Conservation (phyloP, 106 monocot species). For the Hemerocallis citrina region DNA sequence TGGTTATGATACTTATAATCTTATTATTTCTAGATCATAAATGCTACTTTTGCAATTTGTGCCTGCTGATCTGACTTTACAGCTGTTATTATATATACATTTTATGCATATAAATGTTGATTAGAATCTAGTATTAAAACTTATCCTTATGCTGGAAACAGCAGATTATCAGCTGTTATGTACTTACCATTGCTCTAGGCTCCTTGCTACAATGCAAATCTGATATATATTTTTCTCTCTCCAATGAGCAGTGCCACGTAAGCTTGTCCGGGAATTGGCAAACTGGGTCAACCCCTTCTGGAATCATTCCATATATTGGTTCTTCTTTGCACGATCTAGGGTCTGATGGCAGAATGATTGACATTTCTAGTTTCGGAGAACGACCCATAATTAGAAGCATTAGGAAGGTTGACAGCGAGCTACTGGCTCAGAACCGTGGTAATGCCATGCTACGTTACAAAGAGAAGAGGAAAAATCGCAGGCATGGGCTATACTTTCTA, state of each 20-base stretch:
- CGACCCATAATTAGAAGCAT: slow-evolving; percentile 11
- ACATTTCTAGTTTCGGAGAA: slow-evolving; percentile 45
- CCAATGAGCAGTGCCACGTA: not conserved
- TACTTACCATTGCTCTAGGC: too few species aligned
- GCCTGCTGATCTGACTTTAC: too few species aligned
- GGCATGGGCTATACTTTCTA: slow-evolving; percentile 19
- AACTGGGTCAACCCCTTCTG: too few species aligned
- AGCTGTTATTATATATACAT: too few species aligned
- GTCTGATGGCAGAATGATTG: slow-evolving; percentile 11
- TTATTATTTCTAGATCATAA: too few species aligned
- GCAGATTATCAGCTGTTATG: too few species aligned
- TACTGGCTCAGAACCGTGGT: slow-evolving; percentile 75
- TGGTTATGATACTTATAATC: too few species aligned
- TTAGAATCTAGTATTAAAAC: too few species aligned
- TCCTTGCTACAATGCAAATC: too few species aligned
- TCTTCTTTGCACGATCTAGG: slow-evolving; percentile 25
- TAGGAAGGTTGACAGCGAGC: slow-evolving; percentile 44
- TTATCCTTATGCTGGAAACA: too few species aligned
- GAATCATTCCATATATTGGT: not conserved
- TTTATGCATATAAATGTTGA: too few species aligned
- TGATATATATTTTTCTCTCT: not conserved
- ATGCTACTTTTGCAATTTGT: too few species aligned
- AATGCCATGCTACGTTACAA: slow-evolving; percentile 94
- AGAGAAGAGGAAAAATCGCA: slow-evolving; percentile 87
- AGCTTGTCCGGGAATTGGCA: slow-evolving; percentile 4